Conservation (phyloP, 2,329 filamentous ascomycete genomes). For the Colletotrichum lupini region DNA sequence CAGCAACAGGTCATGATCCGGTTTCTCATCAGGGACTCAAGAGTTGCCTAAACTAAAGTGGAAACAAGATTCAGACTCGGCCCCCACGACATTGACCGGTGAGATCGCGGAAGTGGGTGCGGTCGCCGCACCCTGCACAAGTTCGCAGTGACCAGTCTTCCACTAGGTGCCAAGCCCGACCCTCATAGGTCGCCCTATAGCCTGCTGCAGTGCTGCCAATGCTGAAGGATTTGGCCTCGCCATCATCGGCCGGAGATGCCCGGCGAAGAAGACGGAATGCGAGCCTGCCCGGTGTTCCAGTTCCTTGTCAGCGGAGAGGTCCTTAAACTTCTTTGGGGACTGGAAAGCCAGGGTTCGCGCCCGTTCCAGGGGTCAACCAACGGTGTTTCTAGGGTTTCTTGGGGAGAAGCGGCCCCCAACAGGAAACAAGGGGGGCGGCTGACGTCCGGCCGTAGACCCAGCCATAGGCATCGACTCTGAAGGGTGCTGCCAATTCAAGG, state of each 20-base stretch:
- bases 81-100: not conserved
- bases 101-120: not conserved
- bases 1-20: not conserved
- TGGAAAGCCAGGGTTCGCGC: not conserved
- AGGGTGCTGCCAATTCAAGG: not conserved
- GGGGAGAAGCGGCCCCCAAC: not conserved
- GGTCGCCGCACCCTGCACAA: not conserved
- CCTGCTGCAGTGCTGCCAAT: not conserved
- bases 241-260: not conserved
- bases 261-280: not conserved
- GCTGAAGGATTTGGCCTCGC: not conserved
- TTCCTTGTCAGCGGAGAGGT: not conserved
- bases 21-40: not conserved
- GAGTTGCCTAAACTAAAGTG: not conserved
- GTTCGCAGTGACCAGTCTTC: too few species aligned
- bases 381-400: not conserved
- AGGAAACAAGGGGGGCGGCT: not conserved
- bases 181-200: not conserved
- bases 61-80: not conserved
- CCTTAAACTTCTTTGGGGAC: not conserved
- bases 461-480: not conserved
- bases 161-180: not conserved
- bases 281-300: not conserved
- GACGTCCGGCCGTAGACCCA: not conserved
- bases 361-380: not conserved